Percentiles rank a stretch among this genome's conserved stretches.
These are phyloP conservation scores for Marchantia polymorpha DNA, from an alignment of 225 moss, liverwort and hornwort species.

Conservation along the genomic window DNA sequence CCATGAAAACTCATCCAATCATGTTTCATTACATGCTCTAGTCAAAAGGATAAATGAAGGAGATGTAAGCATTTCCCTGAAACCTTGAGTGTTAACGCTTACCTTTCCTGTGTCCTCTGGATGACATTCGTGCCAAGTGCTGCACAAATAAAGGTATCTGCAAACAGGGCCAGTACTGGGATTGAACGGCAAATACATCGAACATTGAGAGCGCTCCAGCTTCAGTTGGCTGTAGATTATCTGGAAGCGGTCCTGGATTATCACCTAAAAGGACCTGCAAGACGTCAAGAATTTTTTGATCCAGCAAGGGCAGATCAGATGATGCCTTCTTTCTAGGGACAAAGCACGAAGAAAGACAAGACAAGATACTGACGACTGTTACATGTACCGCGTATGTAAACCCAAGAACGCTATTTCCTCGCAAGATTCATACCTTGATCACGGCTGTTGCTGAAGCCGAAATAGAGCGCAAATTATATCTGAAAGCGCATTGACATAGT, in stretches of 20 bases:
- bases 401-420: neutral
- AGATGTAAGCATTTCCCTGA: neutral
- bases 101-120: constrained; percentile 38
- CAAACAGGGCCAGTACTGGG: constrained; percentile 70
- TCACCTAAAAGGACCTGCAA: constrained; percentile 81
- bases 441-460: constrained; percentile 89
- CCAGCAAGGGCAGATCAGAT: neutral
- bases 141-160: constrained; percentile 58
- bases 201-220: constrained; percentile 71
- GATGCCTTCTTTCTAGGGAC: neutral
- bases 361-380: too few species aligned
- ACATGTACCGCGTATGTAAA: neutral
- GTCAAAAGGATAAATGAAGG: neutral
- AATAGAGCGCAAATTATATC: constrained; percentile 91
- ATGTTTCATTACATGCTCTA: neutral
- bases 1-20: neutral
- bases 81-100: neutral
- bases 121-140: constrained; percentile 37
- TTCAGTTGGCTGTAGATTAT: constrained; percentile 60
- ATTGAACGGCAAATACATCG: constrained; percentile 64
- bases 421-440: constrained; percentile 54
- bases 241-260: constrained; percentile 52
- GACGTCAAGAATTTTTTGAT: neutral
- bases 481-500: constrained; percentile 6
- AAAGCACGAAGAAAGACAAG: too few species aligned